Percentiles rank a stretch among this genome's conserved stretches.
Evolutionary conservation across 192 early-diverging fungal species (phyloP).

Genomic region (Mortierella antarctica): DNA sequence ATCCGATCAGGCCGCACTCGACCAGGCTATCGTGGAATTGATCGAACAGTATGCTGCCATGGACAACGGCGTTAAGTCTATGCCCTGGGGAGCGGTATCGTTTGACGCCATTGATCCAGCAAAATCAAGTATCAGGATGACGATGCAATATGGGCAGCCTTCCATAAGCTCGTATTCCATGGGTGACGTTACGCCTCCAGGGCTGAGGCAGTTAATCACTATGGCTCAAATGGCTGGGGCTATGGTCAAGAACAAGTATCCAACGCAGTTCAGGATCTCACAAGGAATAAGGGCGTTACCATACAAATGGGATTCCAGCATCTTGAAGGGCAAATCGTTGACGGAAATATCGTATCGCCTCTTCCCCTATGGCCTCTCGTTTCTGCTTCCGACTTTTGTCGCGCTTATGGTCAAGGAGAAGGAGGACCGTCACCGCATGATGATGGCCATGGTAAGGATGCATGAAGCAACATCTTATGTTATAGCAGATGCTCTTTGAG

Average conservation of each 20-base stretch:
- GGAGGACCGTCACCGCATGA: slow-evolving; percentile 41
- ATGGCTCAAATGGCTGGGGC: slow-evolving; percentile 32
- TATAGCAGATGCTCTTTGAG: neutral
- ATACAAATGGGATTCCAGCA: slow-evolving; percentile 5
- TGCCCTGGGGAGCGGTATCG: slow-evolving; percentile 23
- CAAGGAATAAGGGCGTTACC: slow-evolving; percentile 40
- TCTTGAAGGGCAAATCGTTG: neutral
- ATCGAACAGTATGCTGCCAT: neutral
- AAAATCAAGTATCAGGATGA: slow-evolving; percentile 7
- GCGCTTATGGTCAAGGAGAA: slow-evolving; percentile 46
- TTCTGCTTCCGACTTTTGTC: slow-evolving; percentile 42
- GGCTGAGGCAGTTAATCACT: slow-evolving; percentile 30
- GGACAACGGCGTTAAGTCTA: neutral
- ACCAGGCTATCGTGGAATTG: slow-evolving; percentile 1
- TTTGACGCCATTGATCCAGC: slow-evolving; percentile 10
- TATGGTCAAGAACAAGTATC: slow-evolving; percentile 31
- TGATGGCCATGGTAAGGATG: slow-evolving; percentile 51
- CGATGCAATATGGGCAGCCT: slow-evolving; percentile 35
- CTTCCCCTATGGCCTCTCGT: slow-evolving; percentile 44
- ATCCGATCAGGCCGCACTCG: neutral
- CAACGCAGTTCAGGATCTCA: slow-evolving; percentile 22
- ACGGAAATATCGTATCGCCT: slow-evolving; percentile 14
- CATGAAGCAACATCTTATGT: neutral
- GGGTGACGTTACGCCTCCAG: neutral
- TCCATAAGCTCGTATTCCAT: neutral